Evolutionary conservation across 495 filamentous ascomycete species (phyloP).

Genomic region (Geopyxis carbonaria): DNA sequence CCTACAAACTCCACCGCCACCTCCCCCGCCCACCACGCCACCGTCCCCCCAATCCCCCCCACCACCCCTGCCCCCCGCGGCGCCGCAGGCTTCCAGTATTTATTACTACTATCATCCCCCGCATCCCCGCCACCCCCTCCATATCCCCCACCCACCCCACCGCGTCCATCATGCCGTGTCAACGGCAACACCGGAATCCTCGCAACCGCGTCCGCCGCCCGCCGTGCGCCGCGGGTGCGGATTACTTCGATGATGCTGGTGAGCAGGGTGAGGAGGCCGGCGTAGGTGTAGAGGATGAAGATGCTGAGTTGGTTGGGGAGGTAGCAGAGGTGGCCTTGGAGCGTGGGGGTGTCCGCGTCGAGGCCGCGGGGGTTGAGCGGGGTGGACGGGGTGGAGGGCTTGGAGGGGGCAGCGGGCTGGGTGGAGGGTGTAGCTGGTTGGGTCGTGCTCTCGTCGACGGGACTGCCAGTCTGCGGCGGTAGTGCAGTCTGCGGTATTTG

Average conservation of each 20-base stretch:
- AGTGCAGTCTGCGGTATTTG: constrained; percentile 40
- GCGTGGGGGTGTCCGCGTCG: constrained; percentile 31
- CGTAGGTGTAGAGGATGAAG: constrained; percentile 55
- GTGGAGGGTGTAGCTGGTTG: not conserved
- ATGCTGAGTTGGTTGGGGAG: constrained; percentile 74
- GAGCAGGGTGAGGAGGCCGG: constrained; percentile 37
- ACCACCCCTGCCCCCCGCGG: constrained; percentile 3
- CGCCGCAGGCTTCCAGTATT: constrained; percentile 3
- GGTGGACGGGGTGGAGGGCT: constrained; percentile 9
- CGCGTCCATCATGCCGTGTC: constrained; percentile 2
- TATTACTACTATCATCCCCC: constrained; percentile 4
- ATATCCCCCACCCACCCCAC: not conserved
- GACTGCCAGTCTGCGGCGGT: constrained; percentile 14
- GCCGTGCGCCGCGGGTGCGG: too few species aligned
- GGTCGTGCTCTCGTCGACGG: constrained; percentile 23
- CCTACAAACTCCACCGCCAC: constrained; percentile 21
- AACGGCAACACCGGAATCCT: constrained; percentile 17
- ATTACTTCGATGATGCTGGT: constrained; percentile 1
- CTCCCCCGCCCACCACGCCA: constrained; percentile 10
- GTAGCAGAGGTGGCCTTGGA: constrained; percentile 80
- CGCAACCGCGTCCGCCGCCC: too few species aligned
- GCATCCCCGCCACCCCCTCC: not conserved
- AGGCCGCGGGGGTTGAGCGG: not conserved
- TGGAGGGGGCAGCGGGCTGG: constrained; percentile 10
- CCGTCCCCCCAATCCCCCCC: constrained; percentile 10